These are phyloP conservation scores for Salix viminalis DNA, from an alignment of 345 rosid species.

Conservation along the genomic window DNA sequence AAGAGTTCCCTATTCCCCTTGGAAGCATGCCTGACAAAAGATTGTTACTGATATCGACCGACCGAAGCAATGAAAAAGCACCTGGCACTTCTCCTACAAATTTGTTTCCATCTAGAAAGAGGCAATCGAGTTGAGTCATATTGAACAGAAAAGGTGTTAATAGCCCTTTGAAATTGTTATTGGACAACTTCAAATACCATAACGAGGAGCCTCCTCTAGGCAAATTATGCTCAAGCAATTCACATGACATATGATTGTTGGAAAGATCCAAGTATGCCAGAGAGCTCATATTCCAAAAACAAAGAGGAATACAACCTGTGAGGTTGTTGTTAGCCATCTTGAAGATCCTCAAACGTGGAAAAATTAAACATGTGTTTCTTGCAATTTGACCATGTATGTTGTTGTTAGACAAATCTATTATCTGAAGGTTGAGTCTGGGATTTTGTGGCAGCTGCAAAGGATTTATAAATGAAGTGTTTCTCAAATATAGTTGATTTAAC, in stretches of 20 bases:
- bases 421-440: background rate
- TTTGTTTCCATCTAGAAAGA: slow-evolving; percentile 8
- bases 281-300: background rate
- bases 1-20: background rate
- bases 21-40: background rate
- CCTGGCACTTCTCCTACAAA: background rate
- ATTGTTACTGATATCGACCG: background rate
- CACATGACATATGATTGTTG: too few species aligned
- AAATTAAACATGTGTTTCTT: background rate
- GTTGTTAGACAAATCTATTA: slow-evolving; percentile 7
- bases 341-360: background rate
- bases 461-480: background rate
- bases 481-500: background rate
- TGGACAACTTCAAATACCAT: background rate
- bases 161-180: background rate
- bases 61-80: accelerated
- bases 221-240: too few species aligned
- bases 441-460: background rate
- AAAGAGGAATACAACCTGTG: slow-evolving; percentile 20
- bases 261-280: background rate
- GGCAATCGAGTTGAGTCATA: accelerated
- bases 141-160: background rate
- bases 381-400: slow-evolving; percentile 6
- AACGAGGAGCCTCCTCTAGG: background rate
- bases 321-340: slow-evolving; percentile 9